Evolutionary conservation across 225 moss, liverwort and hornwort genomes (phyloP).

Genomic region (Anthoceros angustus): DNA sequence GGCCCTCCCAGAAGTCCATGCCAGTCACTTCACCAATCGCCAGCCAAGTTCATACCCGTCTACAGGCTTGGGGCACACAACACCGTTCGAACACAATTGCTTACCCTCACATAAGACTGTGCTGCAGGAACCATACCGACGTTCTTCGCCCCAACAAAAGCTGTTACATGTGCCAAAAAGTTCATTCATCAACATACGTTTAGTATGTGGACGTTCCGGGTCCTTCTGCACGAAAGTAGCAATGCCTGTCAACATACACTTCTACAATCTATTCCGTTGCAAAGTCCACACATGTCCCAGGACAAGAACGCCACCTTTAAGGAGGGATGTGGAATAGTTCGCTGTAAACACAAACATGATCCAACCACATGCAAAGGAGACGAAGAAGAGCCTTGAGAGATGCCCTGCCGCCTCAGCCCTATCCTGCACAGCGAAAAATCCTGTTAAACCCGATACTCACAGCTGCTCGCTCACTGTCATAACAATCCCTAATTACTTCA

Average conservation of each 20-base stretch:
- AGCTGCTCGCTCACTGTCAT: neutral
- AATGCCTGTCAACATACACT: no score
- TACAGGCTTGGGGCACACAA: neutral
- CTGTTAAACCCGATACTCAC: neutral
- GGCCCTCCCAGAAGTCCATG: no score
- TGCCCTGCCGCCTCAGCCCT: conserved; percentile 65
- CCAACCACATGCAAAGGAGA: conserved; percentile 59
- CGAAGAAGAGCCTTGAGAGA: conserved; percentile 66
- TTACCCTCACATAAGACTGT: conserved; percentile 61
- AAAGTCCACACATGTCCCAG: neutral
- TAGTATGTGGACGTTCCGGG: no score
- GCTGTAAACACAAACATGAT: conserved; percentile 41
- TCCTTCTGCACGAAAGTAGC: no score
- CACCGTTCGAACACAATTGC: neutral
- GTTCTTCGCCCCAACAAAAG: conserved; percentile 78
- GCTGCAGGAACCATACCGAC: conserved; percentile 68
- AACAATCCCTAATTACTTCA: neutral
- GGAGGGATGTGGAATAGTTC: conserved; percentile 42
- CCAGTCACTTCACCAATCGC: neutral
- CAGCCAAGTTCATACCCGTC: neutral
- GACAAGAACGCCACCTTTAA: conserved; percentile 35
- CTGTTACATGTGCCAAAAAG: conserved; percentile 15
- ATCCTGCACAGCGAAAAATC: conserved; percentile 22
- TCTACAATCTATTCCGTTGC: no score
- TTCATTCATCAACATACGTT: no score